Evolutionary conservation across 495 filamentous ascomycete genomes (phyloP), one percentile per base, ranked within the genome.

Genomic region (Tirmania nivea): DNA sequence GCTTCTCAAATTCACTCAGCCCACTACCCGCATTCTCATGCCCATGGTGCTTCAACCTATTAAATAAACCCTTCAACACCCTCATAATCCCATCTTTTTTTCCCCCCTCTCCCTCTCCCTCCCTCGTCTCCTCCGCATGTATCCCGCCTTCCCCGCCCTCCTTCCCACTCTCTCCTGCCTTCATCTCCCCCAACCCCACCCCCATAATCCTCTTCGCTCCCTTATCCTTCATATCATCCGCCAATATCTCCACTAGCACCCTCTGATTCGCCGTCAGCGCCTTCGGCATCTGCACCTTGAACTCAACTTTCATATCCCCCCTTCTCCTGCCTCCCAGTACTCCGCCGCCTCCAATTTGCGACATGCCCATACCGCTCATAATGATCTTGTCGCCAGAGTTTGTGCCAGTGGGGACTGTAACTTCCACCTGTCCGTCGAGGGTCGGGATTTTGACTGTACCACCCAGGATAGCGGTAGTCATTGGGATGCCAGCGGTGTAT

Each of bases 131-230:
- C 6, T 14, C 12, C 1, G 49, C 31, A 34, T 14, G 14, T 6
- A 14, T 11, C 17, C 49, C 17, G 21, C 66, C 68, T 61, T 67
- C 66, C 56, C 59, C 19, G 59, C 56, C 64, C 64, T 70, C 49
- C 63, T 63, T 14, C 70, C 53, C 54, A 68, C 34, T 58, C 35
- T 31, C 10, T n/a, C n/a, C 35, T 16, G 49, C 67, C 61, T 72
- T 77, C 70, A 63, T 35, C 42, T 67, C 71, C 19, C 67, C 66
- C 57, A 71, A 70, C 53, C 63, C 70, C 50, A 83, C 68, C 55
- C 78, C 85, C 87, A 96, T 96, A 45, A 90, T 77, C 47, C 92
- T 75, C 65, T 81, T 86, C n/a, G 90, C 90, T 16, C 76, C 84
- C 68, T 86, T 82, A 64, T 97, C 90, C 11, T 75, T 77, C 73